These are phyloP conservation scores for Stenocarpella maydis DNA, from an alignment of 2,329 filamentous ascomycete species.

Conservation along the genomic window DNA sequence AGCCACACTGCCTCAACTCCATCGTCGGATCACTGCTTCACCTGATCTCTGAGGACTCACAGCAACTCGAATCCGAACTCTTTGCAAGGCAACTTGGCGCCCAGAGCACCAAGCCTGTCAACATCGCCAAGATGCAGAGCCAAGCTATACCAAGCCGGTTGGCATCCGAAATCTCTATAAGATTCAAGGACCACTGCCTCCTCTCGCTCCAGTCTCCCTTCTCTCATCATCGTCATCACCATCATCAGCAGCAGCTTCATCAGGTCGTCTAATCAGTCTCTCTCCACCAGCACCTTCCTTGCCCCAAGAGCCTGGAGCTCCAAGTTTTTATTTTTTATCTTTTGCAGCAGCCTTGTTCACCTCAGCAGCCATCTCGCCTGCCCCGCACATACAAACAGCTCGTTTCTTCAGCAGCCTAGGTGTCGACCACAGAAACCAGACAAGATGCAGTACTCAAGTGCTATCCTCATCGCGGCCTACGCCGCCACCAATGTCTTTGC, in stretches of 20 bases:
- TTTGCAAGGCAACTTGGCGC: slow-evolving; percentile 15
- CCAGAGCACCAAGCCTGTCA: slow-evolving; percentile 25
- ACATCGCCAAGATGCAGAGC: slow-evolving; percentile 26
- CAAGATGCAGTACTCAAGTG: slow-evolving; percentile 45
- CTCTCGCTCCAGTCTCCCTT: background rate
- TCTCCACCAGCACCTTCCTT: slow-evolving; percentile 28
- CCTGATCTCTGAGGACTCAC: slow-evolving; percentile 36
- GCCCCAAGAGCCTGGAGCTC: slow-evolving; percentile 33
- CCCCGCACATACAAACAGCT: background rate
- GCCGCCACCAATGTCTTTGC: slow-evolving; percentile 60
- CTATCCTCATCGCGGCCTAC: slow-evolving; percentile 56
- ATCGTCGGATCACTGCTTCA: slow-evolving; percentile 38
- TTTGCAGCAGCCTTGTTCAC: background rate
- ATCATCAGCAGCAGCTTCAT: slow-evolving; percentile 31
- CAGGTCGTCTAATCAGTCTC: slow-evolving; percentile 30
- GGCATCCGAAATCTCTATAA: slow-evolving; percentile 36
- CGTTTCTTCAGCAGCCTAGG: background rate
- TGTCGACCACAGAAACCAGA: background rate
- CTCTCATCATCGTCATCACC: slow-evolving; percentile 33
- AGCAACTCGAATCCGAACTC: background rate
- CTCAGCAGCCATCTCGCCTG: background rate
- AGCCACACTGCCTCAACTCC: slow-evolving; percentile 22
- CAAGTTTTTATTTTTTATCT: slow-evolving; percentile 3
- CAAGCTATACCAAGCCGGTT: slow-evolving; percentile 26
- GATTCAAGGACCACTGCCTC: slow-evolving; percentile 18